Base-by-base conservation (phyloP, 371 early-diverging fungal genomes). In the Circinella umbellata region DNA sequence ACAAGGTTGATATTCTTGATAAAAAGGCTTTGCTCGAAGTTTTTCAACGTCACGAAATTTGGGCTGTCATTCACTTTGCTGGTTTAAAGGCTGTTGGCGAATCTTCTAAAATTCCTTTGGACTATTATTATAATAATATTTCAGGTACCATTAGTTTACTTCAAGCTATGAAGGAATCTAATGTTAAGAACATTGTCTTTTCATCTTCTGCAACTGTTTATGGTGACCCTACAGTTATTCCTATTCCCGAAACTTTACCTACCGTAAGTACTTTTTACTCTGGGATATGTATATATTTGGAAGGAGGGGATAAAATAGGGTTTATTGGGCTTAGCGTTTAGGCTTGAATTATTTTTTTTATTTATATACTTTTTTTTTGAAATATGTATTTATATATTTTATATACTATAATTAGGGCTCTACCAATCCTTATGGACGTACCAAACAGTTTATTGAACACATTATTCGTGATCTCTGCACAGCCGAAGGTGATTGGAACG, bases 341-440 rank as follows among this genome's bases (percentile, higher is more conserved):
- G 7, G 51, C 0, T 51, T 51, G 6, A 42, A 3, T 42, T 9
- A 42, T 42, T 42, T 51, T 49, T 49, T n/a, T 17, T 14, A 15
- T 11, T 47, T 11, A 47, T 15, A 47, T 11, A n/a, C n/a, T 9
- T 47, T 11, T 15, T 11, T 47, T 47, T 15, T 47, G 27, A 27
- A 27, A 27, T 47, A 47, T 15, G 3, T 47, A 47, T 15, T 1
- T 47, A 54, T 18, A 54, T 8, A 18, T 54, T n/a, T 1, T 20
- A 17, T 1, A 11, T 34, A n/a, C 57, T 57, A 57, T 57, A 57
- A 57, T 57, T 75, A 85, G 72, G 87, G 82, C 46, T 81, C 90
- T 67, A 91, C 88, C 73, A 93, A 90, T 74, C 95, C 96, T 35
- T 96, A 96, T 70, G 96, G 95, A 15, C 89, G 93, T 39, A 92